Evolutionary conservation across 441 rosid genomes (phyloP).

Genomic region (Cnidoscolus chayamansa): DNA sequence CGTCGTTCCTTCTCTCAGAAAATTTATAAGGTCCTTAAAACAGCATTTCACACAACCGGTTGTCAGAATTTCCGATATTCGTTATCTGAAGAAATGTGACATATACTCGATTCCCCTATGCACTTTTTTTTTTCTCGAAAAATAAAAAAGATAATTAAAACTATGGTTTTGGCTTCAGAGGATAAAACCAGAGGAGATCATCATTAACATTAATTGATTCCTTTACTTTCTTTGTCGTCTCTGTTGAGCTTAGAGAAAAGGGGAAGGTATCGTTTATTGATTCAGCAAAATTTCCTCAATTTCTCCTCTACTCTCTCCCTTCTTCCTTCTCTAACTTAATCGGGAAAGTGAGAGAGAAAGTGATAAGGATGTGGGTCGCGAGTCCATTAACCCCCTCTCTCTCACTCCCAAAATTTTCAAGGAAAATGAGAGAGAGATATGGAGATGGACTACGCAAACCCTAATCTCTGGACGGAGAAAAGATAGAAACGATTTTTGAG

Average conservation of each 20-base stretch:
- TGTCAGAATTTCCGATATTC: background rate
- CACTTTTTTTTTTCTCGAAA: background rate
- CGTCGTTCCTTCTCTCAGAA: constrained; percentile 1
- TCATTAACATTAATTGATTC: background rate
- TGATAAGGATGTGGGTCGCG: background rate
- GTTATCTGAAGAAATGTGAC: background rate
- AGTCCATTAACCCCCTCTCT: background rate
- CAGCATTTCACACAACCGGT: background rate
- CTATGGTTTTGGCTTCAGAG: background rate
- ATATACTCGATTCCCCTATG: background rate
- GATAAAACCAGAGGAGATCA: background rate
- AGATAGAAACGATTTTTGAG: background rate
- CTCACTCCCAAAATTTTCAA: background rate
- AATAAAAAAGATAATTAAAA: background rate
- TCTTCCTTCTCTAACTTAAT: constrained; percentile 14
- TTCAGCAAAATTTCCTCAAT: constrained; percentile 1
- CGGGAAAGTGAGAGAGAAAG: constrained; percentile 19
- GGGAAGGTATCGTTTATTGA: background rate
- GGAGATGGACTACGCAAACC: background rate
- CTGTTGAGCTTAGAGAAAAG: constrained; percentile 3
- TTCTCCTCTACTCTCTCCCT: constrained; percentile 10
- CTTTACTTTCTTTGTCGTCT: background rate
- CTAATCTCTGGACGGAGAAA: background rate
- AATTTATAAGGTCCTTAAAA: background rate
- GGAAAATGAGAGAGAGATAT: background rate